Evolutionary conservation across 768 basidiomycete genomes (phyloP).

Genomic region (Crepidotus variabilis): DNA sequence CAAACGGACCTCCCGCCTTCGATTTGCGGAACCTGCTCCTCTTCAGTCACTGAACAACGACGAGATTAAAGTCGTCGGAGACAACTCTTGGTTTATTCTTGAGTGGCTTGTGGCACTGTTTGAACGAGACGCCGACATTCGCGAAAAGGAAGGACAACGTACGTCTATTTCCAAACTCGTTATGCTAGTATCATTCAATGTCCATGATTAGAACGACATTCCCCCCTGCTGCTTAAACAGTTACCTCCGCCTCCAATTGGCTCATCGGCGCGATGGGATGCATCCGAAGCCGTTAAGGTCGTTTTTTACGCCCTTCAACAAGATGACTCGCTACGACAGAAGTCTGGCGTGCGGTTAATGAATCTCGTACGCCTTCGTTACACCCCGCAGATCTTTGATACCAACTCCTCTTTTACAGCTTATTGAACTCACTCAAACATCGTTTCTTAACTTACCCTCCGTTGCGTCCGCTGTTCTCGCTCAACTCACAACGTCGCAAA

Average conservation of each 20-base stretch:
- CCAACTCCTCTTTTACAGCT: conserved; percentile 1
- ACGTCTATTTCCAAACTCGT: conserved; percentile 4
- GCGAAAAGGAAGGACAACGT: conserved; percentile 34
- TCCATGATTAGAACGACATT: conserved; percentile 5
- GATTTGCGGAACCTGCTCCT: conserved; percentile 16
- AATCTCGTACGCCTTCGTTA: conserved; percentile 14
- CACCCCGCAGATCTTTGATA: not conserved
- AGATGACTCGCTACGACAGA: conserved; percentile 13
- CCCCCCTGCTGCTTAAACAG: conserved; percentile 8
- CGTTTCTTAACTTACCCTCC: conserved; percentile 8
- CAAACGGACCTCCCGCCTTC: conserved; percentile 20
- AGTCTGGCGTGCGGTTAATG: conserved; percentile 11
- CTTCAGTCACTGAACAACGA: conserved; percentile 4
- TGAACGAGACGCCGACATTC: conserved; percentile 56
- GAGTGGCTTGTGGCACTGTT: conserved; percentile 66
- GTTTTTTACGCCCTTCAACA: conserved; percentile 20
- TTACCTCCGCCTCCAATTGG: conserved; percentile 8
- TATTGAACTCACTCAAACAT: conserved; percentile 10
- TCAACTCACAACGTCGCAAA: conserved; percentile 15
- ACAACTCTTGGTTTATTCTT: conserved; percentile 68
- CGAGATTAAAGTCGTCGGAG: conserved; percentile 41
- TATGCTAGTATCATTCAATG: not conserved
- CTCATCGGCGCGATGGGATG: conserved; percentile 10
- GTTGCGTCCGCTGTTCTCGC: conserved; percentile 7
- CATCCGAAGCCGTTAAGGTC: conserved; percentile 21